Evolutionary conservation across 306 rosid genomes (phyloP).

Genomic region (Alnus glutinosa): DNA sequence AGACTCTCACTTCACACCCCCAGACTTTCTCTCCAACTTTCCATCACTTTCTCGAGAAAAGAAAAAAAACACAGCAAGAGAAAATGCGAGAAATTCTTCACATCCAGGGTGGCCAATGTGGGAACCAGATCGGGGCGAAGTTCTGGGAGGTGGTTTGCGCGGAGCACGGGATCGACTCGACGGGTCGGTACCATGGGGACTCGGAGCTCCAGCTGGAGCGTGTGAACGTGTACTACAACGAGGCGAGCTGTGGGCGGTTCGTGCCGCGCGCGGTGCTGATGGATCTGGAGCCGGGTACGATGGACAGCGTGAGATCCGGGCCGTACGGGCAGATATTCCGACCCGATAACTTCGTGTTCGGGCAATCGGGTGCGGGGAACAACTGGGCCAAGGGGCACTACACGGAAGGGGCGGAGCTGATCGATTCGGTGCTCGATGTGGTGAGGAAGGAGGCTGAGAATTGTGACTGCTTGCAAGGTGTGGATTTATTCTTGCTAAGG

Average conservation of each 20-base stretch:
- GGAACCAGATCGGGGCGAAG: conserved; percentile 52
- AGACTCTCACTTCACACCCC: not conserved
- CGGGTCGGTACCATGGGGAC: conserved; percentile 49
- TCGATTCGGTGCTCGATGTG: conserved; percentile 57
- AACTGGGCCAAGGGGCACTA: conserved; percentile 70
- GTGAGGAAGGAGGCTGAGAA: conserved; percentile 57
- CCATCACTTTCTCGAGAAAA: conserved; percentile 23
- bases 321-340: conserved; percentile 51
- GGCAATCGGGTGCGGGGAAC: conserved; percentile 61
- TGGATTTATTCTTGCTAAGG: too few species aligned
- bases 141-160: conserved; percentile 55
- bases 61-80: not conserved
- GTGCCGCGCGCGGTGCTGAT: conserved; percentile 50
- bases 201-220: conserved; percentile 52
- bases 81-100: conserved; percentile 67
- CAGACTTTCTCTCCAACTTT: not conserved
- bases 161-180: conserved; percentile 57
- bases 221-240: conserved; percentile 61
- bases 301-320: conserved; percentile 64
- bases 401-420: conserved; percentile 56
- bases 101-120: conserved; percentile 58
- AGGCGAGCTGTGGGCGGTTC: conserved; percentile 59
- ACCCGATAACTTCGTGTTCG: conserved; percentile 53
- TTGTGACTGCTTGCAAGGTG: conserved; percentile 66
- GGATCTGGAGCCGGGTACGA: conserved; percentile 67